Evolutionary conservation across 179 eudicot genomes (phyloP), one percentile per base, ranked within the genome.

Genomic region (Silene noctiflora): DNA sequence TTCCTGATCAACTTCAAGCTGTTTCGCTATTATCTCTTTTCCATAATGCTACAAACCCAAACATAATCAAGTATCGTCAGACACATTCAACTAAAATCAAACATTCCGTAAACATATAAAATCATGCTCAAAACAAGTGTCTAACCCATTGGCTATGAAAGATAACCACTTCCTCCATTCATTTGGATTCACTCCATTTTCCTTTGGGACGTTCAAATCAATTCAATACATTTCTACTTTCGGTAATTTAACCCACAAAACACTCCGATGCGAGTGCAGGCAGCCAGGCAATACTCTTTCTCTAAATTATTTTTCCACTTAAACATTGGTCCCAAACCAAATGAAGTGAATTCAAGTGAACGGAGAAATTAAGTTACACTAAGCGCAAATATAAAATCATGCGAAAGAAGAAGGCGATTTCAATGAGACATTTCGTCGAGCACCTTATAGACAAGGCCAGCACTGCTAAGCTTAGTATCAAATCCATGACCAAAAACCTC

Each of bases 361-460:
- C 20, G 59, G 59, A 55, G 59, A 55, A 55, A 16, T 3, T 10
- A 44, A 55, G 59, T 16, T 55, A 16, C 59, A 55, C 20, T 16
- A 16, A 4, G 20, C 59, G 8, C 5, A 55, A 55, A 55, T 6
- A 53, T 55, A 55, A 14, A 14, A 55, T 55, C 20, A n/a, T 1
- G 2, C 58, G 4, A 11, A 42, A 72, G 27, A 65, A 59, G 2
- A 8, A 3, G 21, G 33, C 27, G 14, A 27, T 10, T 22, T 67
- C 27, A 81, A 46, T 46, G 22, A 68, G 73, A 44, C 67, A 46
- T 42, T 73, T 81, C 71, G 16, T 81, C 84, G 29, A 81, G 53
- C 79, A 94, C 98, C 97, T 94, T 94, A 80, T 94, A 94, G 79
- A 94, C 86, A 84, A 91, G 97, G 56, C 98, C 98, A 82, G 97